These are phyloP conservation scores for Penicillium parvum DNA, from an alignment of 495 filamentous ascomycete genomes.

Conservation along the genomic window DNA sequence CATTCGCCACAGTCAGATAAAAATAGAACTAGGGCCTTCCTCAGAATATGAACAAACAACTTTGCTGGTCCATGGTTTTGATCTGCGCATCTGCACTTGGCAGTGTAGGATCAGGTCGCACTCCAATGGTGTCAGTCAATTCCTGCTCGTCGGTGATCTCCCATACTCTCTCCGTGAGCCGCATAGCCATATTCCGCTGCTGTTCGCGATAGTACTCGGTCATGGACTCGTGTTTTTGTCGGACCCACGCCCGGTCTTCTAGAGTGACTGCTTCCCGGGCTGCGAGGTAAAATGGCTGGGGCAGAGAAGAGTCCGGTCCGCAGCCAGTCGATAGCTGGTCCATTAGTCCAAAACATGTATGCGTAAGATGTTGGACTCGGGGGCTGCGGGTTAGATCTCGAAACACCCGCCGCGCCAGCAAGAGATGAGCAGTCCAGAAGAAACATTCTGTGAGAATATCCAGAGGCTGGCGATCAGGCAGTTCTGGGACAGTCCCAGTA, in stretches of 20 bases:
- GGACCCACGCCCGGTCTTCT: slow-evolving; percentile 21
- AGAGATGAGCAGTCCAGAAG: slow-evolving; percentile 26
- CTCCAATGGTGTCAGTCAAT: background rate
- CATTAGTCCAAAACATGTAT: slow-evolving; percentile 26
- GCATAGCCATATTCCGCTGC: slow-evolving; percentile 25
- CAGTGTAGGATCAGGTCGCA: background rate
- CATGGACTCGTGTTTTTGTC: slow-evolving; percentile 27
- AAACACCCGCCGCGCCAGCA: slow-evolving; percentile 28
- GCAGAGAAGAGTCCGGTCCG: slow-evolving; percentile 26
- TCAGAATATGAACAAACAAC: slow-evolving; percentile 27
- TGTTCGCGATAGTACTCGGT: slow-evolving; percentile 28
- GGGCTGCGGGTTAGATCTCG: slow-evolving; percentile 17
- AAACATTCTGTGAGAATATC: slow-evolving; percentile 30
- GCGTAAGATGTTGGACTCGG: slow-evolving; percentile 24
- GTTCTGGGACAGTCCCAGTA: background rate
- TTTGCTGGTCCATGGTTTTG: slow-evolving; percentile 14
- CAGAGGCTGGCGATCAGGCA: slow-evolving; percentile 5
- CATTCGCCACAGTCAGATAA: background rate
- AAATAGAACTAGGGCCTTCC: background rate
- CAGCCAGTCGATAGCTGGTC: slow-evolving; percentile 23
- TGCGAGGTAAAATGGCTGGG: slow-evolving; percentile 26
- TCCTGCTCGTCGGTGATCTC: slow-evolving; percentile 13
- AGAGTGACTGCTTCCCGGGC: slow-evolving; percentile 21
- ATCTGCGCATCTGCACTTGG: slow-evolving; percentile 13
- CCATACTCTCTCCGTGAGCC: slow-evolving; percentile 23